Evolutionary conservation across 257 asterid genomes (phyloP), one percentile per base, ranked within the genome.

Genomic region (Cinchona pubescens): DNA sequence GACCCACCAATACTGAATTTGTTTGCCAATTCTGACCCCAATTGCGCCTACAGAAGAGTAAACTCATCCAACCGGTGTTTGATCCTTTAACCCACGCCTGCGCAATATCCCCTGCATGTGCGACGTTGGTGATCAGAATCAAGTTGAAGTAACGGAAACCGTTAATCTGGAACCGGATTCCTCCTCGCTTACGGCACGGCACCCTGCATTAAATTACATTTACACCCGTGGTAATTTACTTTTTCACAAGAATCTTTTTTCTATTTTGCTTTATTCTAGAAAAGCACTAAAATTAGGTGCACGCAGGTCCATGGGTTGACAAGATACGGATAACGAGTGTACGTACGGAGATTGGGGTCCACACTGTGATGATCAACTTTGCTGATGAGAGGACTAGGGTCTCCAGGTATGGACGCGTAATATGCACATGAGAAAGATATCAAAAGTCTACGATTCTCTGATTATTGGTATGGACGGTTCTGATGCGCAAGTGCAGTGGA

Each of bases 1-100:
- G 93, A 0, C 96, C 93, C 0, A 45, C 84, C 42, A 92, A 27
- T 5, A 79, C 73, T 1, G 83, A 25, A 62, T 85, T 82, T 3
- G 91, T 77, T 75, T 92, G 89, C 97, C 96, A 92, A 25, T 92
- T 92, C 75, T 92, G 97, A 0, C 97, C 97, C 97, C 97, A 92
- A 3, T 92, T 92, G 9, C 92, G 85, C 72, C 92, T 85, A n/a
- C 91, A 92, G 72, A n/a, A n/a, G n/a, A n/a, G n/a, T n/a, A n/a
- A n/a, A 11, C 83, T 16, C 76, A 92, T 87, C 97, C 97, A 90
- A 0, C 80, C 82, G 0, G 91, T 89, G 4, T 49, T 79, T 7
- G 96, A 73, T 0, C 96, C 97, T 75, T 92, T 92, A 5, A 90
- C 82, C 88, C 88, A 85, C 12, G 82, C 96, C 18, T 81, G 76